Percentiles rank a stretch among this genome's conserved stretches.
Conservation (phyloP, 176 grass and related monocot genomes). For the Eleusine indica region DNA sequence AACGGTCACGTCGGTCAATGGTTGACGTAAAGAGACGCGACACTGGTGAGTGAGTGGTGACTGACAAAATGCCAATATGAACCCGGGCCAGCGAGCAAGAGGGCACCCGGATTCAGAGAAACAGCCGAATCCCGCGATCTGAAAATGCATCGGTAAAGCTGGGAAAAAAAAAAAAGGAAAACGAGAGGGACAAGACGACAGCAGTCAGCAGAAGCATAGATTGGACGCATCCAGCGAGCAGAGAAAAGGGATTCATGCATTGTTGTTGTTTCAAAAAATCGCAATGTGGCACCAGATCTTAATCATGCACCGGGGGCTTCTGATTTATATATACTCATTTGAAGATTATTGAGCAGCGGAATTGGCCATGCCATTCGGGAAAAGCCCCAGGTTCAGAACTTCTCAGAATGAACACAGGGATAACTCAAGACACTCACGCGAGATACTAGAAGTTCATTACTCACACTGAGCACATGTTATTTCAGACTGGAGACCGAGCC, state of each 20-base stretch:
- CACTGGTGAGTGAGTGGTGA: neutral
- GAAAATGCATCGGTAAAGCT: conserved; percentile 16
- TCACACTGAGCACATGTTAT: conserved; percentile 4
- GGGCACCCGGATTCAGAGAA: neutral
- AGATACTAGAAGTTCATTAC: neutral
- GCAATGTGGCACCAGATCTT: too few relatives aligned
- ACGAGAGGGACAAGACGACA: neutral
- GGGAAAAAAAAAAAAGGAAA: neutral
- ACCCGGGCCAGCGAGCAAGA: neutral
- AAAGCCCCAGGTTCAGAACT: too few relatives aligned
- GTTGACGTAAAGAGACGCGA: neutral
- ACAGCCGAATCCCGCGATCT: neutral
- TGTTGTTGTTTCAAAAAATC: too few relatives aligned
- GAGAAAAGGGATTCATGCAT: neutral
- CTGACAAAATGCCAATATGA: neutral
- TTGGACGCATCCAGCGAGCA: neutral
- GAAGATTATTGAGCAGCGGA: too few relatives aligned
- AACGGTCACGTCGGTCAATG: too few relatives aligned
- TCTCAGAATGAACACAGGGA: neutral
- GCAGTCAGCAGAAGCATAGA: neutral
- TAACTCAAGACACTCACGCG: neutral
- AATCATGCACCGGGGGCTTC: too few relatives aligned
- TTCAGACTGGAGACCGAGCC: conserved; percentile 15
- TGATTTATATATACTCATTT: too few relatives aligned
- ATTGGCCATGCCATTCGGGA: too few relatives aligned